Conservation (phyloP, 768 basidiomycete genomes). For the Xanthoconium stramineum region DNA sequence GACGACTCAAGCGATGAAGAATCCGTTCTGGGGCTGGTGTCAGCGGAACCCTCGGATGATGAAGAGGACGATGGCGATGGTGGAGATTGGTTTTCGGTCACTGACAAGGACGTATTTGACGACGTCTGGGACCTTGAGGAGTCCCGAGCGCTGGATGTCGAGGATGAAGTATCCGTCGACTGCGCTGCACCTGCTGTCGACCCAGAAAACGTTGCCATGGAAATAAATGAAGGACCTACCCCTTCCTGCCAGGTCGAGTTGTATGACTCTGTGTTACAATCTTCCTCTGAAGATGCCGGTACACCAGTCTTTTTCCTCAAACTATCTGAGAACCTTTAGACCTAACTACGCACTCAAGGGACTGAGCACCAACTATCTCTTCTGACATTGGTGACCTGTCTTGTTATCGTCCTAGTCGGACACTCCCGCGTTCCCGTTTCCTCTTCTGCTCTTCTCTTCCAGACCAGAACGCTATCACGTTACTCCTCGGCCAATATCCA, state of each 20-base stretch:
- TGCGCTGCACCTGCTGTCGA: background rate
- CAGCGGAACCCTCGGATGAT: background rate
- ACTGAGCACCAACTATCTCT: too few relatives aligned
- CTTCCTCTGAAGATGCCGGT: too few relatives aligned
- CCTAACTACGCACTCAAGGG: too few relatives aligned
- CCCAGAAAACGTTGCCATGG: background rate
- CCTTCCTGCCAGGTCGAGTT: background rate
- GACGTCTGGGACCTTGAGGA: background rate
- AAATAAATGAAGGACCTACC: background rate
- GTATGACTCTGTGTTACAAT: too few relatives aligned
- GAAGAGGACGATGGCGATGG: background rate
- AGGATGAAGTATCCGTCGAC: background rate
- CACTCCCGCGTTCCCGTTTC: too few relatives aligned
- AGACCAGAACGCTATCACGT: too few relatives aligned
- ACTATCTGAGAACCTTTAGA: too few relatives aligned
- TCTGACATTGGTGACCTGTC: too few relatives aligned
- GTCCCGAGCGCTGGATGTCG: background rate
- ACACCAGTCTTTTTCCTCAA: too few relatives aligned
- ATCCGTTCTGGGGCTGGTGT: background rate
- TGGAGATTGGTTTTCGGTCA: background rate
- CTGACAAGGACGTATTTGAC: background rate
- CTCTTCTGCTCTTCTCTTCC: too few relatives aligned
- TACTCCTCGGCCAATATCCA: too few relatives aligned
- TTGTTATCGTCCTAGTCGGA: too few relatives aligned
- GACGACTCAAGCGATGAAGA: background rate